Evolutionary conservation across 2,329 filamentous ascomycete species (phyloP).

Genomic region (Talaromyces atroroseus): DNA sequence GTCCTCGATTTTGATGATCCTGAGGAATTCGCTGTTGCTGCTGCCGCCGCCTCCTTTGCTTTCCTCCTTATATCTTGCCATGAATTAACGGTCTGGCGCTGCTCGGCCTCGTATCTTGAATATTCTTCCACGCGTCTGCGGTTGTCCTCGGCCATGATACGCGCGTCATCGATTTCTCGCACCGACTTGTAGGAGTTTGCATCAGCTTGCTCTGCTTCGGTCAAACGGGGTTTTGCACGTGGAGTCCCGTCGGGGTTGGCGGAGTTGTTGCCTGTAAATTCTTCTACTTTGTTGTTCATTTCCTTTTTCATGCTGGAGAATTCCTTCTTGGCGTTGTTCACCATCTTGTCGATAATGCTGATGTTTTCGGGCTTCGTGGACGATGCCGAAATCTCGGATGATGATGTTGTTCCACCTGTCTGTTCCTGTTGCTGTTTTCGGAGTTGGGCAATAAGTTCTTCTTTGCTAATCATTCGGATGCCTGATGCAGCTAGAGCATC

Average conservation of each 20-base stretch:
- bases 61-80: slow-evolving; percentile 5
- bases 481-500: neutral
- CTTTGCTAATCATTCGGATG: slow-evolving; percentile 5
- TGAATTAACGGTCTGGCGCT: neutral
- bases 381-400: slow-evolving; percentile 5
- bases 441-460: slow-evolving; percentile 4
- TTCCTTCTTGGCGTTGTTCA: slow-evolving; percentile 28
- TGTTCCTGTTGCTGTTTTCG: slow-evolving; percentile 9
- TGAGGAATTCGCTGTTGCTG: neutral
- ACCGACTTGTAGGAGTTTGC: slow-evolving; percentile 6
- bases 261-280: slow-evolving; percentile 20
- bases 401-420: neutral
- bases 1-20: neutral
- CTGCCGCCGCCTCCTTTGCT: neutral
- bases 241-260: slow-evolving; percentile 19
- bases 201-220: slow-evolving; percentile 1
- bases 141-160: neutral
- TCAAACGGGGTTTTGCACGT: slow-evolving; percentile 7
- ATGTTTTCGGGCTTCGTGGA: slow-evolving; percentile 8
- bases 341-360: slow-evolving; percentile 31
- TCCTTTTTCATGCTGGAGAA: slow-evolving; percentile 22
- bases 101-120: neutral
- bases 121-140: neutral
- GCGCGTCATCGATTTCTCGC: slow-evolving; percentile 10
- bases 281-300: slow-evolving; percentile 18